A percentile compares a stretch with the other conserved stretches of the same genome.
Conservation (phyloP, 2,329 filamentous ascomycete genomes). For the Penicillium sp. region DNA sequence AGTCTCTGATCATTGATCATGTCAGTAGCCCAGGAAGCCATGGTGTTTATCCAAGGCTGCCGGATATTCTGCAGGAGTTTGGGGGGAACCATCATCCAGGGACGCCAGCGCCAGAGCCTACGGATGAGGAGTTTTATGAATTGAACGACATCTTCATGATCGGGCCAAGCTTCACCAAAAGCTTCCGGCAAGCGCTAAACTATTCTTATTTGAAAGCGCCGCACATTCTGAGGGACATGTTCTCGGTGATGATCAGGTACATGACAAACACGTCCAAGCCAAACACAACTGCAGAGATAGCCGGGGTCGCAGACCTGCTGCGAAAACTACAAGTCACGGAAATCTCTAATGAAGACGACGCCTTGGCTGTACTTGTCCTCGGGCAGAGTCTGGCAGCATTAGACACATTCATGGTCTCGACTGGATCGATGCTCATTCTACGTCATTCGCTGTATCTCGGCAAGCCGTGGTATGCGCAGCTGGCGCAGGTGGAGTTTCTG, state of each 20-base stretch:
- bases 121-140: slow-evolving; percentile 1
- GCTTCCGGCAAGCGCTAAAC: slow-evolving; percentile 1
- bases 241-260: slow-evolving; percentile 2
- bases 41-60: background rate
- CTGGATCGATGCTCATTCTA: slow-evolving; percentile 6
- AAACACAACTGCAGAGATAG: slow-evolving; percentile 3
- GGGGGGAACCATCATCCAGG: background rate
- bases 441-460: slow-evolving; percentile 3
- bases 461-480: slow-evolving; percentile 4
- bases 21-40: background rate
- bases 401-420: slow-evolving; percentile 3
- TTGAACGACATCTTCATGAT: slow-evolving; percentile 8
- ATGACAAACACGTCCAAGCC: background rate
- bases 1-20: background rate
- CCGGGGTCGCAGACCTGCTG: background rate
- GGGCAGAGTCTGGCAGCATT: slow-evolving; percentile 4
- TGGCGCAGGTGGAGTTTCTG: slow-evolving; percentile 1
- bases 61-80: slow-evolving; percentile 1
- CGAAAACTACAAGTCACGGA: slow-evolving; percentile 1
- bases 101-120: background rate
- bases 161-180: slow-evolving; percentile 3
- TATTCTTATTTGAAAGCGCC: slow-evolving; percentile 1
- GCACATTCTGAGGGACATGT: slow-evolving; percentile 1
- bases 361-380: slow-evolving; percentile 3
- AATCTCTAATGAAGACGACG: background rate